These are phyloP conservation scores for Vitrella brassicaformis DNA, from an alignment of 73 alveolate genomes.

Conservation along the genomic window DNA sequence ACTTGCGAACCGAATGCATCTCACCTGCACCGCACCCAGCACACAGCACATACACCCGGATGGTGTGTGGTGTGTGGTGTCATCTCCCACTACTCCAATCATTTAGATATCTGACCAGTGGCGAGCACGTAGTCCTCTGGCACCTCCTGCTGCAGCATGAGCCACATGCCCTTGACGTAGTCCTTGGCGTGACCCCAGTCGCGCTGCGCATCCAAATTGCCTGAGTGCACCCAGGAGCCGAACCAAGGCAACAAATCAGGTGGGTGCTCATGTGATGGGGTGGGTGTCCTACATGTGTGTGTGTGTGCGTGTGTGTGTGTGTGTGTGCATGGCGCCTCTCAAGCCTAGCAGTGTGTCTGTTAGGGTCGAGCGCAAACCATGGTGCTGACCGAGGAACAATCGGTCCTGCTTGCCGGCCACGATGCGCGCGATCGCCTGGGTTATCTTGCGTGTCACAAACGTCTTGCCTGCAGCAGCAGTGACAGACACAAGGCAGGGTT, in stretches of 20 bases:
- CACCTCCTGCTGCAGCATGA: constrained; percentile 37
- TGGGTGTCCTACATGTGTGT: too few relatives aligned
- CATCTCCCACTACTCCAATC: background rate
- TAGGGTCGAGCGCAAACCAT: too few relatives aligned
- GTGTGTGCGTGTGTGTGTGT: too few relatives aligned
- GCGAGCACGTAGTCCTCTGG: constrained; percentile 51
- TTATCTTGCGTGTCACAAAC: constrained; percentile 27
- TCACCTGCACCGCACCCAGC: constrained; percentile 4
- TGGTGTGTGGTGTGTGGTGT: background rate
- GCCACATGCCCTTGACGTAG: constrained; percentile 41
- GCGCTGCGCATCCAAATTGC: constrained; percentile 53
- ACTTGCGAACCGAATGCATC: constrained; percentile 17
- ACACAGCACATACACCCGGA: background rate
- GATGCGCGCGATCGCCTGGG: constrained; percentile 17
- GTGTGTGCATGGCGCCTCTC: too few relatives aligned
- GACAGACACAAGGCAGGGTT: background rate
- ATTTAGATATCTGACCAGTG: constrained; percentile 10
- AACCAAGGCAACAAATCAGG: constrained; percentile 27
- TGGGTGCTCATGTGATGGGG: too few relatives aligned
- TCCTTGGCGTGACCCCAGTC: constrained; percentile 68
- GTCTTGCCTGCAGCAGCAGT: background rate
- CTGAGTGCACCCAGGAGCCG: constrained; percentile 9
- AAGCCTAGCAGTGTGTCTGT: too few relatives aligned
- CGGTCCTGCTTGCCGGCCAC: constrained; percentile 15
- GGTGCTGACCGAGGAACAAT: constrained; percentile 5